Conservation (phyloP, 257 asterid genomes). For the Solanum paucissectum region DNA sequence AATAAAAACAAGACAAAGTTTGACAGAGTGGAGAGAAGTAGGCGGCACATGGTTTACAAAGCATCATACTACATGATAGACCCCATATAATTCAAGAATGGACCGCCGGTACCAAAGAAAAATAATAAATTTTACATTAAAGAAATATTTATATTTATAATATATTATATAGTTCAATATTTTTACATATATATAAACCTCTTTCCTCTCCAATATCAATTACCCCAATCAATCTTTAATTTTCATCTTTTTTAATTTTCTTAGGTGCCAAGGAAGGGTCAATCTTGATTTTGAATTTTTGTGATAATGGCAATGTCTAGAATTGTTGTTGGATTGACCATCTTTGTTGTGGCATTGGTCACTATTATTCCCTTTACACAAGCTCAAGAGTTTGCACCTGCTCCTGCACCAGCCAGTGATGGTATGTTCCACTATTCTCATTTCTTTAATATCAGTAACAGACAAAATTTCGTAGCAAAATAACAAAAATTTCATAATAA, state of each 20-base stretch:
- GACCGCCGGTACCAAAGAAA: not conserved
- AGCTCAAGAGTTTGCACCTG: conserved; percentile 7
- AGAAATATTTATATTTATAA: not conserved
- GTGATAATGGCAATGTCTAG: not conserved
- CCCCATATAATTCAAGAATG: not conserved
- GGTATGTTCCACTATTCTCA: not conserved
- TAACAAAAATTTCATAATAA: not conserved
- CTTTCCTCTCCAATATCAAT: not conserved
- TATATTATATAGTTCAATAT: not conserved
- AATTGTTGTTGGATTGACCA: not conserved
- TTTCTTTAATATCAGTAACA: not conserved
- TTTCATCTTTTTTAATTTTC: not conserved
- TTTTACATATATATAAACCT: not conserved
- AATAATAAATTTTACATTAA: not conserved
- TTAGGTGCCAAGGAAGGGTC: not conserved
- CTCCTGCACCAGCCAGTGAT: conserved; percentile 16
- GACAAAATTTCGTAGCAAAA: not conserved
- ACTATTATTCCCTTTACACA: not conserved
- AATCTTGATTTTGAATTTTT: not conserved
- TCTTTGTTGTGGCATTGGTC: not conserved
- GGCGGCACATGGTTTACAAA: not conserved
- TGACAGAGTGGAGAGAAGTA: not conserved
- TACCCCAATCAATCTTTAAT: not conserved
- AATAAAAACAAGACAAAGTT: not conserved
- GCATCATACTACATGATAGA: not conserved